Conservation (phyloP, 2,329 filamentous ascomycete genomes). For the Cyphellophora europaea region DNA sequence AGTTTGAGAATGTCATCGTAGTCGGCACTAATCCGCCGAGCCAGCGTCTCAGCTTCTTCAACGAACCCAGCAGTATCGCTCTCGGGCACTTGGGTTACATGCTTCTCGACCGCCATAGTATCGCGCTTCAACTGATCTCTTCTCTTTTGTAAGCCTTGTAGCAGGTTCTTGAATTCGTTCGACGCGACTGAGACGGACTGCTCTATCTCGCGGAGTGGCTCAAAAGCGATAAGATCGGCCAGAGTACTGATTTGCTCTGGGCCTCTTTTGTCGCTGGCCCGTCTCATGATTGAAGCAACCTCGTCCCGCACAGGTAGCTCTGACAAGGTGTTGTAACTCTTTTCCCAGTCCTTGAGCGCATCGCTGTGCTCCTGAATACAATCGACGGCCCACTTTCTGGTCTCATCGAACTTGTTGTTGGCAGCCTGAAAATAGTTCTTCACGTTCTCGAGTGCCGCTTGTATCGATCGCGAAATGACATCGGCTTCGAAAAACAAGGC, state of each 20-base stretch:
- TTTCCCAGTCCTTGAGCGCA: conserved; percentile 34
- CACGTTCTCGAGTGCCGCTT: conserved; percentile 73
- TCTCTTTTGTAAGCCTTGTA: conserved; percentile 7
- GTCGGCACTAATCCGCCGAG: conserved; percentile 79
- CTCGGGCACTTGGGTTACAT: conserved; percentile 11
- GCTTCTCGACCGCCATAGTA: conserved; percentile 6
- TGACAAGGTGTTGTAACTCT: conserved; percentile 26
- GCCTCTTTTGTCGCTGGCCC: conserved; percentile 3
- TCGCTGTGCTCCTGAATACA: conserved; percentile 33
- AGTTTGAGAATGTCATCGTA: conserved; percentile 68
- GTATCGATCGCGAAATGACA: conserved; percentile 68
- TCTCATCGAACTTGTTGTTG: conserved; percentile 35
- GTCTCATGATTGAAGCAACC: conserved; percentile 28
- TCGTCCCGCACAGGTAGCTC: conserved; percentile 34
- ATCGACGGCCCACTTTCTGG: conserved; percentile 35
- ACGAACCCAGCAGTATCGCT: conserved; percentile 14
- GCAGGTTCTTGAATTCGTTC: conserved; percentile 10
- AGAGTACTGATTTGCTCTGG: conserved; percentile 13
- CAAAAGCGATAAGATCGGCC: conserved; percentile 12
- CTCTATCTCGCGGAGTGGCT: conserved; percentile 9
- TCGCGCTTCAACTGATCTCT: conserved; percentile 14
- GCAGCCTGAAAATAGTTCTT: conserved; percentile 37
- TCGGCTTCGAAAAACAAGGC: conserved; percentile 50
- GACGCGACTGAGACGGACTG: conserved; percentile 11
- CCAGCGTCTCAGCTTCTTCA: conserved; percentile 70